Base-by-base conservation (phyloP, 2,329 filamentous ascomycete species). In the Aspergillus sp. region DNA sequence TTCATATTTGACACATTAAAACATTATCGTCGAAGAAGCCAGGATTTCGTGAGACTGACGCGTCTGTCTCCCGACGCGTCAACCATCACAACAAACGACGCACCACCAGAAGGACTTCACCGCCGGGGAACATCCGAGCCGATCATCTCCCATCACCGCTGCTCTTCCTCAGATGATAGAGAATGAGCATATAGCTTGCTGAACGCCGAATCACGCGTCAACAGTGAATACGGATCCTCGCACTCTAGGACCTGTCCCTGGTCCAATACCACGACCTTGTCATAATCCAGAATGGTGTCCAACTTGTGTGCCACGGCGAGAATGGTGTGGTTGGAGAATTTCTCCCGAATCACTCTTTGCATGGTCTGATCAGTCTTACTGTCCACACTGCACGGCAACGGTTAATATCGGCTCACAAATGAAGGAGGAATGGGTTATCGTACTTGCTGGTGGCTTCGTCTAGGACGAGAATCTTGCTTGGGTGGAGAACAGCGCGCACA, bases 261-360 rank as follows among this genome's bases (percentile, higher is more conserved):
- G 13, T 75, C 73, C 9, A 76, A 62, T 32, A 76, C 67, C 6
- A 73, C 64, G 18, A 76, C 64, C 42, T 69, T 73, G 58, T 76
- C 74, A 49, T 69, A 76, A 56, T 75, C 73, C 1, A 75, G 68
- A 45, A 76, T 75, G 0, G 73, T 76, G 48, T 83, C 78, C 41
- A 85, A 72, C 32, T 82, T 81, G 69, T 85, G 83, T 7, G 82
- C 82, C 2, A 85, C 80, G 0, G 80, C 76, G 50, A 85, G 75
- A 53, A 90, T 81, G 0, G 87, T 90, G 58, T 84, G 82, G 5
- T 73, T 75, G 2, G 69, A 67, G 65, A 88, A 86, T 32, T 78
- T 76, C 48, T 79, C 73, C 3, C 83, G 77, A 54, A 87, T 78
- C 32, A 85, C 75, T 38, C 75, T 74, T 65, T 87, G 83, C 71